A percentile compares a stretch with the other conserved stretches of the same genome.
phyloP scores from a whole-genome alignment of 495 filamentous ascomycete species.

The Achaetomiella virescens region DNA sequence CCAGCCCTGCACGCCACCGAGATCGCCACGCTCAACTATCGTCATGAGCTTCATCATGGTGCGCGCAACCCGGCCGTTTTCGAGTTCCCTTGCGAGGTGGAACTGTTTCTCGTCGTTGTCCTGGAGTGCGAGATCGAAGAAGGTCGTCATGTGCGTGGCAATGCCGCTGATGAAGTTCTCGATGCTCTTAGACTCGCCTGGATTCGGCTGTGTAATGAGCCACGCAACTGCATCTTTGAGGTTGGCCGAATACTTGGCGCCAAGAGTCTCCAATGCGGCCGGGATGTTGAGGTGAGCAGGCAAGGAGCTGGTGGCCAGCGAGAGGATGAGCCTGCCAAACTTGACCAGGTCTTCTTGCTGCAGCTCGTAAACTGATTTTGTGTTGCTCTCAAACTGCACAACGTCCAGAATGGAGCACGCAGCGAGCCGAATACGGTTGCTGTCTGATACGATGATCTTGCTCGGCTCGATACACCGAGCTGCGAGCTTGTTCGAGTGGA shows the following conservation, averaged over 20 bases:
- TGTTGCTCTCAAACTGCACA: constrained; percentile 62
- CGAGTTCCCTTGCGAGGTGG: constrained; percentile 71
- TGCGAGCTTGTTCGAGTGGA: constrained; percentile 75
- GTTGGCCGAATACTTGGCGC: constrained; percentile 62
- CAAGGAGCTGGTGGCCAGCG: constrained; percentile 62
- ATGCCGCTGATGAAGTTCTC: constrained; percentile 73
- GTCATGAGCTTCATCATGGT: constrained; percentile 76
- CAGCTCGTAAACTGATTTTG: constrained; percentile 58
- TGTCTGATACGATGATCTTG: constrained; percentile 80
- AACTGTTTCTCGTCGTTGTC: constrained; percentile 55
- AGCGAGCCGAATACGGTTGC: constrained; percentile 80
- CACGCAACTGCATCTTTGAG: constrained; percentile 70
- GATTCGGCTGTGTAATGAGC: constrained; percentile 57
- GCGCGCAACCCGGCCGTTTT: constrained; percentile 82
- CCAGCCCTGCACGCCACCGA: constrained; percentile 68
- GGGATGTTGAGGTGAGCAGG: constrained; percentile 45
- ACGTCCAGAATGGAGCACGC: constrained; percentile 86
- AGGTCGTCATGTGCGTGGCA: constrained; percentile 60
- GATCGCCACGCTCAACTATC: constrained; percentile 84
- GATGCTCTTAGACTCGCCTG: constrained; percentile 55
- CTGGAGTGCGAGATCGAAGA: constrained; percentile 68
- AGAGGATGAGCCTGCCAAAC: constrained; percentile 77
- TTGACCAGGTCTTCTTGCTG: constrained; percentile 84
- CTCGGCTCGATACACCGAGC: constrained; percentile 75
- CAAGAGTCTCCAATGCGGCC: constrained; percentile 64